A percentile compares a stretch with the other conserved stretches of the same genome.
Evolutionary conservation across 805 yeast genomes (phyloP).

Genomic region (Candida insectalens): DNA sequence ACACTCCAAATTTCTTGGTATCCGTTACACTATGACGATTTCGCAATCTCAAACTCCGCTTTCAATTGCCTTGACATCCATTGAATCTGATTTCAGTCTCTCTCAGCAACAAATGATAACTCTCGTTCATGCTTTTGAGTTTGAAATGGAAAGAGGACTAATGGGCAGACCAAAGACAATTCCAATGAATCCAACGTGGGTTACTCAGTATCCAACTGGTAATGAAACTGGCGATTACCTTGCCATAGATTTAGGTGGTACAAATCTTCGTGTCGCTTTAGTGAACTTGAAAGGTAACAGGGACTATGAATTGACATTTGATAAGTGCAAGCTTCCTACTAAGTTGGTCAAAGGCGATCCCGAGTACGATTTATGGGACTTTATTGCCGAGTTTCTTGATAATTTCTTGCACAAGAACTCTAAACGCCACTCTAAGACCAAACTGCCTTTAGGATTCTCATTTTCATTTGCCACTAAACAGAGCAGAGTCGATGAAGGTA

Average conservation of each 20-base stretch:
- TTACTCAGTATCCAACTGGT: slow-evolving; percentile 88
- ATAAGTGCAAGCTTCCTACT: slow-evolving; percentile 74
- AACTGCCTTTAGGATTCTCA: slow-evolving; percentile 82
- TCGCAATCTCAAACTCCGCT: too few species aligned
- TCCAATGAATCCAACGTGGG: slow-evolving; percentile 98
- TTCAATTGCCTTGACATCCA: too few species aligned
- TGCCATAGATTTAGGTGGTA: slow-evolving; percentile 96
- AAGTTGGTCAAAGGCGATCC: slow-evolving; percentile 68
- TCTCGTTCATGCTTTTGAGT: slow-evolving; percentile 69
- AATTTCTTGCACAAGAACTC: slow-evolving; percentile 38
- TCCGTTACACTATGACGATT: too few species aligned
- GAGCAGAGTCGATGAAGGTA: slow-evolving; percentile 72
- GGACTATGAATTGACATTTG: slow-evolving; percentile 77
- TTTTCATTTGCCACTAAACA: slow-evolving; percentile 89
- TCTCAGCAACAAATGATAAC: background rate
- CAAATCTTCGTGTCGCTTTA: slow-evolving; percentile 87
- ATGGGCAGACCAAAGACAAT: slow-evolving; percentile 70
- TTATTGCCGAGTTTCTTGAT: slow-evolving; percentile 75
- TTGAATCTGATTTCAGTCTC: too few species aligned
- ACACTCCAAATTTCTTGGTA: too few species aligned
- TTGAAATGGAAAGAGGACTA: slow-evolving; percentile 76
- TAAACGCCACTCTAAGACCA: slow-evolving; percentile 41
- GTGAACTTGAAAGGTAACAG: slow-evolving; percentile 77
- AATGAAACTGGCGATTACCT: slow-evolving; percentile 80
- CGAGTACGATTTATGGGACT: slow-evolving; percentile 73